Percentiles rank a stretch among this genome's conserved stretches.
phyloP scores from a whole-genome alignment of 1,284 basidiomycete genomes.

The Fomitopsis pinicola region DNA sequence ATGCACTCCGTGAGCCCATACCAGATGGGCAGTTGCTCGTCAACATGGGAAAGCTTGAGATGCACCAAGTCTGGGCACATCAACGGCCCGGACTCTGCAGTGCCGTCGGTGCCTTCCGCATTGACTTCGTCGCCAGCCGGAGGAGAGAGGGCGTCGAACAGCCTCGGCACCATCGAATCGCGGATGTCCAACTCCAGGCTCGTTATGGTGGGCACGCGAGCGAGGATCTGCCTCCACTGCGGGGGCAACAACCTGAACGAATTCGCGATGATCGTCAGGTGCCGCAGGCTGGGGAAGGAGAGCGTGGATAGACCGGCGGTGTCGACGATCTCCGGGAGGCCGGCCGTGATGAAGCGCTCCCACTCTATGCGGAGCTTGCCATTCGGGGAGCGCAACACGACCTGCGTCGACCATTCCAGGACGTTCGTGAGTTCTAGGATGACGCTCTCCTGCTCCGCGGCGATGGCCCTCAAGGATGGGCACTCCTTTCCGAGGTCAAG shows the following conservation, averaged over 20 bases:
- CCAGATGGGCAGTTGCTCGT: background rate
- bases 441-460: background rate
- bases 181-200: constrained; percentile 1
- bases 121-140: background rate
- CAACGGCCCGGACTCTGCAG: background rate
- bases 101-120: too few species aligned
- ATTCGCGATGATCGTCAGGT: background rate
- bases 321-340: background rate
- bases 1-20: background rate
- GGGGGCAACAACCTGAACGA: background rate
- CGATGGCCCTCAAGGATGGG: constrained; percentile 1
- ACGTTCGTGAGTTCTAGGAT: background rate
- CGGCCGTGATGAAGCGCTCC: constrained; percentile 3
- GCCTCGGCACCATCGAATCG: constrained; percentile 1
- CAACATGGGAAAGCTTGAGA: background rate
- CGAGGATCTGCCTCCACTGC: constrained; percentile 4
- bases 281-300: background rate
- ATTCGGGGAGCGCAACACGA: background rate
- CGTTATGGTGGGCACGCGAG: background rate
- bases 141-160: background rate
- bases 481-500: background rate
- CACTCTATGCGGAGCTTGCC: background rate
- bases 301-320: constrained; percentile 1
- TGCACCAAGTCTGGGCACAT: constrained; percentile 2
- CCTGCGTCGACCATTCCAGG: background rate